phyloP scores from a whole-genome alignment of 2,329 filamentous ascomycete genomes.

The Annulohypoxylon truncatum region DNA sequence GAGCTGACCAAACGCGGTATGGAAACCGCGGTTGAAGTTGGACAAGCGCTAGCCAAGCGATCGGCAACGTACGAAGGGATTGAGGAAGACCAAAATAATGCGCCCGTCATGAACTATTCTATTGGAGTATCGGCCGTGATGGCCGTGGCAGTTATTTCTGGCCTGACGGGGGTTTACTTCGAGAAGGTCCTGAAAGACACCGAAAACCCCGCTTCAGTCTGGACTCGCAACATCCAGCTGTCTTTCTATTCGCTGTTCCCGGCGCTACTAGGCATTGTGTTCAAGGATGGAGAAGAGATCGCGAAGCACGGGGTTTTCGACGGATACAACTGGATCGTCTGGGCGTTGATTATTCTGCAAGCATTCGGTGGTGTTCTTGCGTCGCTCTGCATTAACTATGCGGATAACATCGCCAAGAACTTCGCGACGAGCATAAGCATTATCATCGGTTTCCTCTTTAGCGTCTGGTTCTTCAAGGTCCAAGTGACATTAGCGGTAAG shows the following conservation, averaged over 20 bases:
- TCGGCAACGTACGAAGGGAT: constrained; percentile 95
- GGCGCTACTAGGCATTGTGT: constrained; percentile 85
- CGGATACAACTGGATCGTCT: constrained; percentile 93
- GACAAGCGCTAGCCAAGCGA: constrained; percentile 66
- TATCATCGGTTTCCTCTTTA: constrained; percentile 85
- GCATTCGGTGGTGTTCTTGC: constrained; percentile 86
- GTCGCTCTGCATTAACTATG: constrained; percentile 82
- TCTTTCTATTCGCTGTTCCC: constrained; percentile 95
- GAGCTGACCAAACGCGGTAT: constrained; percentile 64
- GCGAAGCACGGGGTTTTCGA: constrained; percentile 89
- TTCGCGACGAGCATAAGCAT: constrained; percentile 95
- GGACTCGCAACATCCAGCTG: constrained; percentile 94
- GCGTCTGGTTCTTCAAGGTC: constrained; percentile 87
- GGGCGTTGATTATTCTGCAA: constrained; percentile 85
- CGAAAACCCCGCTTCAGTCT: constrained; percentile 79
- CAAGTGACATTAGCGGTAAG: constrained; percentile 77
- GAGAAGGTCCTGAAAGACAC: constrained; percentile 93
- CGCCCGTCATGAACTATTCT: constrained; percentile 76
- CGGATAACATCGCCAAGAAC: constrained; percentile 92
- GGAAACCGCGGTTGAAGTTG: constrained; percentile 52
- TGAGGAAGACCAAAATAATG: constrained; percentile 68
- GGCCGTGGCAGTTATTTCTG: constrained; percentile 81
- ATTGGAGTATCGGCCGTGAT: constrained; percentile 84
- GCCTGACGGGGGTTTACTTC: constrained; percentile 86
- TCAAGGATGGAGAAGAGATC: constrained; percentile 88